These are phyloP conservation scores for Trypanosoma platydactyli DNA, from an alignment of 208 protist genomes.

Conservation along the genomic window DNA sequence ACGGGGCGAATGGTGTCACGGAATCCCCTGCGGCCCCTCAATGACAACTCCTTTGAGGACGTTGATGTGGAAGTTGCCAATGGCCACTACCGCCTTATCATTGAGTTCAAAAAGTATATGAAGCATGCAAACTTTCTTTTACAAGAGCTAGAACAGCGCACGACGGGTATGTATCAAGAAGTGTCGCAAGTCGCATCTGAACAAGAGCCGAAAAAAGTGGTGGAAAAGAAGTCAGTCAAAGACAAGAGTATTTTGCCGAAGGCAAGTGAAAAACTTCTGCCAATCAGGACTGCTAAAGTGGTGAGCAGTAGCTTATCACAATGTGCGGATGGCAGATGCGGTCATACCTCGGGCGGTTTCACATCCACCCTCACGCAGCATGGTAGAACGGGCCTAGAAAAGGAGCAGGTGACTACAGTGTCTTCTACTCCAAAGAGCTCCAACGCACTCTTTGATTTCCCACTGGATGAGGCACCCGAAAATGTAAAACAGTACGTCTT, in stretches of 20 bases:
- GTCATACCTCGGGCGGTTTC: no score
- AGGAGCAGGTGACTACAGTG: slow-evolving; percentile 4
- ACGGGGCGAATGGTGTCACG: no score
- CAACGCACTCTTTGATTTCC: slow-evolving; percentile 17
- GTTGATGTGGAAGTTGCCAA: slow-evolving; percentile 70
- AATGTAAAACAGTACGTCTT: slow-evolving; percentile 24
- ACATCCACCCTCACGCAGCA: no score
- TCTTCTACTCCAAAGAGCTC: neutral
- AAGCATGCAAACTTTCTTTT: slow-evolving; percentile 58
- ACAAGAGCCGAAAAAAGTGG: neutral
- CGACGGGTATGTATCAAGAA: slow-evolving; percentile 11
- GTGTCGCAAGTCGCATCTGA: neutral
- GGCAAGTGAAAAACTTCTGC: no score
- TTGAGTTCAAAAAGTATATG: slow-evolving; percentile 66
- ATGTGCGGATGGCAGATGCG: no score
- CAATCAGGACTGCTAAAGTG: neutral
- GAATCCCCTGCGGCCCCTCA: slow-evolving; percentile 6
- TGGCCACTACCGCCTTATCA: slow-evolving; percentile 61
- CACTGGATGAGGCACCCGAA: neutral
- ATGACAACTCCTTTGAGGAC: slow-evolving; percentile 53
- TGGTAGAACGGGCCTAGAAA: neutral
- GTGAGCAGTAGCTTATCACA: no score
- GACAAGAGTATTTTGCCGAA: neutral
- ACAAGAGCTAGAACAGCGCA: slow-evolving; percentile 50
- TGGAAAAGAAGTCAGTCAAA: slow-evolving; percentile 7